Evolutionary conservation across 2,329 filamentous ascomycete genomes (phyloP), one percentile per base, ranked within the genome.

Genomic region (Hysterium pulicare): DNA sequence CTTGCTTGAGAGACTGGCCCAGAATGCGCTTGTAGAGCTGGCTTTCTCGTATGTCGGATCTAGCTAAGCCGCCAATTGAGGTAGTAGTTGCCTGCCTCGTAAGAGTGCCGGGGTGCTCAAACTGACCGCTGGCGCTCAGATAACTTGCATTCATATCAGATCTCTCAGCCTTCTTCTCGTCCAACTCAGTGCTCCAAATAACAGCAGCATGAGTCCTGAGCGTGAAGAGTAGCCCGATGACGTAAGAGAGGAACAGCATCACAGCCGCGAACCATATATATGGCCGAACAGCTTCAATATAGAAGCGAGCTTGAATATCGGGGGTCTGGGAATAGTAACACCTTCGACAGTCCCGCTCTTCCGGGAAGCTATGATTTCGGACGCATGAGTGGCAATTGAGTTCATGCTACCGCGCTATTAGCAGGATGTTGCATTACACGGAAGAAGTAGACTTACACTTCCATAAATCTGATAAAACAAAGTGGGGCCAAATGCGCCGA

Each of bases 381-480:
- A 81, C 56, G 59, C 81, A 84, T 44, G 74, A 67, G 48, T 74
- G 80, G 61, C 93, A 98, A 59, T 89, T 93, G 40, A 98, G 79
- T 70, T 98, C 90, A 62, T 98, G 93, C 80, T 83, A 62, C 11
- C 41, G 31, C 15, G 20, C 17, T 16, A 48, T 75, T 54, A 76
- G 72, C 49, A 52, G 21, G 15, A 8, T 21, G 32, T n/a, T n/a
- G n/a, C n/a, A n/a, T n/a, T n/a, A n/a, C n/a, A n/a, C n/a, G n/a
- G n/a, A n/a, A n/a, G n/a, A n/a, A n/a, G n/a, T n/a, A 11, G 23
- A 73, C 78, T 71, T 72, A 83, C 80, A 37, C 90, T 95, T 54
- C 93, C 94, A 66, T 97, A 97, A 49, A 98, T 95, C 62, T 98
- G 91, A 69, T 97, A 98, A 71, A 98, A 98, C 11, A 98, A 72